These are phyloP conservation scores for Collybia sp. DNA, from an alignment of 768 basidiomycete species.

Conservation along the genomic window DNA sequence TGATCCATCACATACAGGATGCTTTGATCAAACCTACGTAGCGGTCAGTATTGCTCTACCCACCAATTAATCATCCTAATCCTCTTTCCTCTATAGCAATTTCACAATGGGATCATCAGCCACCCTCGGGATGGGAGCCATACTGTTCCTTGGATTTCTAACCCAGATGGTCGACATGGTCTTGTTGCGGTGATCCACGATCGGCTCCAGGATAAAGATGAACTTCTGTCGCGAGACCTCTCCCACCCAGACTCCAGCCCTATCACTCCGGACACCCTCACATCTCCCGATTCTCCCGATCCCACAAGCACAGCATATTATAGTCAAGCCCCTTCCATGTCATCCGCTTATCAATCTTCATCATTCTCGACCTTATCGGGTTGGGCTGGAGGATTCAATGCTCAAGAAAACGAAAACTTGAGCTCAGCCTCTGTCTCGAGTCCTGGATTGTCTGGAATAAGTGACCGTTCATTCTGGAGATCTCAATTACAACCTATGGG, in stretches of 20 bases:
- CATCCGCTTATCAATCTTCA: not conserved
- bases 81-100: not conserved
- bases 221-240: not conserved
- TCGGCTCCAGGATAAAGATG: not conserved
- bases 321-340: not conserved
- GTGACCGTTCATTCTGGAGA: no score
- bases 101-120: not conserved
- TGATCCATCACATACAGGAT: not conserved
- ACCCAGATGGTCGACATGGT: not conserved
- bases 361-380: not conserved
- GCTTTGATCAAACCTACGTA: not conserved
- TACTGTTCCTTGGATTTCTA: not conserved
- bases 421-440: no score
- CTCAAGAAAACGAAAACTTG: no score
- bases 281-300: not conserved
- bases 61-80: not conserved
- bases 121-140: not conserved
- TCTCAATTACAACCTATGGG: no score
- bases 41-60: not conserved
- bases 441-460: no score
- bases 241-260: not conserved
- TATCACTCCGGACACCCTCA: not conserved
- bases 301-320: not conserved
- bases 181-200: not conserved
- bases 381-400: not conserved